Base-by-base conservation (phyloP, 2,329 filamentous ascomycete genomes). In the Sarocladium oryzae region DNA sequence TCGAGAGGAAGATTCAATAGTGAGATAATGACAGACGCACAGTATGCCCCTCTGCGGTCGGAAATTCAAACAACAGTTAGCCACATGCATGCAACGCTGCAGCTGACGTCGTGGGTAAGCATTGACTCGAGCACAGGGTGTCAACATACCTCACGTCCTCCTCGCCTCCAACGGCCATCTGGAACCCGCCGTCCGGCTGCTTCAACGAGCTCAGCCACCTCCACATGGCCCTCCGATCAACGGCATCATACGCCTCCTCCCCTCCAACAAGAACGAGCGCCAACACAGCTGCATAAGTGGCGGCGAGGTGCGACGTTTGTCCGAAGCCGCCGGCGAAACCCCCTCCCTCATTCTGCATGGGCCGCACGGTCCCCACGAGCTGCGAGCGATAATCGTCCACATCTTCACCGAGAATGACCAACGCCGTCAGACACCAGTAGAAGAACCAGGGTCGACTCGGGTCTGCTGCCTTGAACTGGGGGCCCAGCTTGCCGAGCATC, bases 261-360 rank as follows among this genome's bases (percentile, higher is more conserved):
- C 87, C 89, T 49, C 88, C 89, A 37, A 92, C 86, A 55, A 90
- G 79, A 21, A 86, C 81, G 49, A 99, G 74, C 41, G 87, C 82
- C 53, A 99, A 78, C 18, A 95, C 71, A 36, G 85, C 79, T 45
- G 91, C 90, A 75, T 97, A 99, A 1, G 88, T 89, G 43, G 88
- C 86, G 52, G 93, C 93, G 58, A 93, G 79, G 69, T 99, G 93
- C 50, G 89, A 90, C 57, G 81, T 77, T 65, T 97, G 93, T 24
- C 92, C 90, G 66, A 90, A 86, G n/a, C 93, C 91, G 56, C 92
- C 93, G 50, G 90, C 93, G 66, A 96, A 96, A 2, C 93, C 93
- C 49, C 93, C 93, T 28, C 46, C 46, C 33, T 36, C 15, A 18
- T 49, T 49, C 69, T 97, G 93, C 69, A 92, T 84, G 40, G 88